Percentiles rank a stretch among this genome's conserved stretches.
Conservation (phyloP, 148 eudicot species). For the Rhododendron molle region DNA sequence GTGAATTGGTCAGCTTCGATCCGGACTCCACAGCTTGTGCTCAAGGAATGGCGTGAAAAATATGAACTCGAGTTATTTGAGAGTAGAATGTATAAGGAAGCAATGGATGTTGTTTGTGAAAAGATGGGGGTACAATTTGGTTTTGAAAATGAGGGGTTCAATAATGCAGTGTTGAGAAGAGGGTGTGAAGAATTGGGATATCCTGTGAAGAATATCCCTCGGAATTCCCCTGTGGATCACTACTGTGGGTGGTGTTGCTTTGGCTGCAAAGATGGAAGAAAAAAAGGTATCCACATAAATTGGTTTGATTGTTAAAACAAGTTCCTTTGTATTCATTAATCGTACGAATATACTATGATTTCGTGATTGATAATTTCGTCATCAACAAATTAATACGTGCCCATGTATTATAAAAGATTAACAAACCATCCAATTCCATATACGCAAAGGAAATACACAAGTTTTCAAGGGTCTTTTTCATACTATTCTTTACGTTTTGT, state of each 20-base stretch:
- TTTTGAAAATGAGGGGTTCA: conserved; percentile 53
- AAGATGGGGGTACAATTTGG: conserved; percentile 73
- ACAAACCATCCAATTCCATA: too few relatives aligned
- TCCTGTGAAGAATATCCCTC: conserved; percentile 38
- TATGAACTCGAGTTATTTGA: conserved; percentile 44
- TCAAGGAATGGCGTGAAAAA: conserved; percentile 45
- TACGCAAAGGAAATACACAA: not conserved
- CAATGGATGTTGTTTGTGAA: conserved; percentile 51
- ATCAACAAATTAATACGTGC: not conserved
- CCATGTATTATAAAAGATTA: not conserved
- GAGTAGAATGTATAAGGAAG: conserved; percentile 41
- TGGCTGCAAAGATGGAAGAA: conserved; percentile 75
- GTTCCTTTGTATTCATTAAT: not conserved
- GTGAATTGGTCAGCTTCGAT: conserved; percentile 79
- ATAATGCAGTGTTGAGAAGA: conserved; percentile 48
- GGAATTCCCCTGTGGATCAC: conserved; percentile 54
- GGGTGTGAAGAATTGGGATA: conserved; percentile 72
- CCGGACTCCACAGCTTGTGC: conserved; percentile 51
- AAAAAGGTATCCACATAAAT: conserved; percentile 33
- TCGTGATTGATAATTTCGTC: not conserved
- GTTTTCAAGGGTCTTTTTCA: not conserved
- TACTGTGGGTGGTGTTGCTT: conserved; percentile 82
- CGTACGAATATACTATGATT: not conserved
- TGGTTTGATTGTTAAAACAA: not conserved
- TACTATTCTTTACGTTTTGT: not conserved